Evolutionary conservation across 495 filamentous ascomycete species (phyloP).

Genomic region (Glarea lozoyensis): DNA sequence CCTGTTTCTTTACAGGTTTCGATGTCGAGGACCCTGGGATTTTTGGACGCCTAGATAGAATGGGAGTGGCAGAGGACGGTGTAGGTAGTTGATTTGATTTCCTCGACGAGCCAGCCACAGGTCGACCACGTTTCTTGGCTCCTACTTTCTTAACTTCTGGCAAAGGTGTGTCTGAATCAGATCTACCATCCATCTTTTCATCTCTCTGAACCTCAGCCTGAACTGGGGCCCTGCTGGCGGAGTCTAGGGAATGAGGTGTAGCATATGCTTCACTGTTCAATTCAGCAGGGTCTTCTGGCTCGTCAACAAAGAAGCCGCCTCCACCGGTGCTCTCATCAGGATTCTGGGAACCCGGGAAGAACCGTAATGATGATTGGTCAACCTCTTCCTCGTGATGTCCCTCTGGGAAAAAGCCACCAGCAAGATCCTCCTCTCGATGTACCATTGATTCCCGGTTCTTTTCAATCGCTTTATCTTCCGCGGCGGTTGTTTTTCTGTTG

Average conservation of each 20-base stretch:
- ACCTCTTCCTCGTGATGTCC: constrained; percentile 25
- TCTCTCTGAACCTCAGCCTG: constrained; percentile 7
- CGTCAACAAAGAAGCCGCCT: constrained; percentile 20
- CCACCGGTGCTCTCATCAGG: constrained; percentile 18
- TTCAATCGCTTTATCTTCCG: constrained; percentile 12
- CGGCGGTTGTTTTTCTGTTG: constrained; percentile 20
- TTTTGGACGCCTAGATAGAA: not conserved
- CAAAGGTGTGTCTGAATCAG: no score
- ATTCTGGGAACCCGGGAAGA: constrained; percentile 19
- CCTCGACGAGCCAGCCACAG: not conserved
- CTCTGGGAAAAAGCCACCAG: constrained; percentile 47
- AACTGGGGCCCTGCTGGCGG: not conserved
- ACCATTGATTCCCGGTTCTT: constrained; percentile 13
- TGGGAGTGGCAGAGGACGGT: not conserved
- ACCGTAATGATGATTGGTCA: constrained; percentile 9
- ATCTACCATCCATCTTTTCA: constrained; percentile 9
- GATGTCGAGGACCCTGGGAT: not conserved
- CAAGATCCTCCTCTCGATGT: constrained; percentile 35
- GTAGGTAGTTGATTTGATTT: not conserved
- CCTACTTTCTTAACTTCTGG: constrained; percentile 1
- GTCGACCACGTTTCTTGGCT: not conserved
- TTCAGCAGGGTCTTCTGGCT: constrained; percentile 10
- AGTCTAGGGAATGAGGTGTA: constrained; percentile 15
- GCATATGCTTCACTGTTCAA: constrained; percentile 9
- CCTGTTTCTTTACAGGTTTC: not conserved